Base-by-base conservation (phyloP, 2,329 filamentous ascomycete species). In the Fusarium graminum region DNA sequence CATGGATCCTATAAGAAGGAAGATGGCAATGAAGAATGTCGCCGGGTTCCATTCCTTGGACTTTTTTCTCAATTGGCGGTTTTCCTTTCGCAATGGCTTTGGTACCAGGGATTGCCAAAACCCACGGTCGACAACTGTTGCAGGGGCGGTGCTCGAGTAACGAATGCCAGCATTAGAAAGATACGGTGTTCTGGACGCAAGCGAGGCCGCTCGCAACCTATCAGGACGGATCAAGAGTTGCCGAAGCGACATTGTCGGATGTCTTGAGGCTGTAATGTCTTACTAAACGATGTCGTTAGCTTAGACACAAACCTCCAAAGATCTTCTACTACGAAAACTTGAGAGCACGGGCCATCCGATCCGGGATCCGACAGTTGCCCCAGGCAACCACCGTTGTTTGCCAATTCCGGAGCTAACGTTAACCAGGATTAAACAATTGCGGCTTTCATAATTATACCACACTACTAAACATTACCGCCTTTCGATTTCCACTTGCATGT, bases 1-100 rank as follows among this genome's bases (percentile, higher is more conserved):
- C 84, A 97, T 97, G 63, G 93, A 97, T 6, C 96, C 96, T 67
- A 98, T 94, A 65, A 98, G 85, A 39, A 93, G 82, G 73, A 93
- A 93, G 65, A 94, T 92, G 71, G 89, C 82, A 69, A 94, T 92
- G 77, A 90, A 95, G 74, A 93, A 94, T 0, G 90, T 93, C 19
- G 91, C 91, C 4, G 92, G 91, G 70, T 94, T 94, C 89, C 90
- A 92, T 69, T 88, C 86, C 74, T 86, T 90, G 16, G 84, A 80
- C 67, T 83, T 86, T 25, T 76, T 77, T 72, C 80, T 72, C 16
- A 70, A 74, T 63, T 72, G 73, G 52, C 72, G 76, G 51, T 78
- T 82, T 68, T 80, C 75, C 46, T 75, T 78, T 63, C 87, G 86
- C 43, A 89, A 73, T n/a, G 86, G 85, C 70, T 90, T 92, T 3